Evolutionary conservation across 2,329 filamentous ascomycete species (phyloP).

Genomic region (Penicillium sp.): DNA sequence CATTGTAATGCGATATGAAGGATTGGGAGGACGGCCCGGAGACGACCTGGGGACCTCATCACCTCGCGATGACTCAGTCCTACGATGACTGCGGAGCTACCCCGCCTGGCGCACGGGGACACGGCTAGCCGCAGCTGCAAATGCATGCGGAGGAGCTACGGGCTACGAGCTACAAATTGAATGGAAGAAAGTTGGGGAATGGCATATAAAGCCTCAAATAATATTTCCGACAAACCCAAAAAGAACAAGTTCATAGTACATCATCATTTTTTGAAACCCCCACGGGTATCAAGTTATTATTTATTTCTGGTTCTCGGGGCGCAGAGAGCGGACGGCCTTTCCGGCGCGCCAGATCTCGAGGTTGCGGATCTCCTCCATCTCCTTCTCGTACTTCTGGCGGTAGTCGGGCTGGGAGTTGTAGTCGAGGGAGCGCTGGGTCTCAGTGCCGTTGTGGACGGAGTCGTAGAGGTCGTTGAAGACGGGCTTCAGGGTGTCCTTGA

Average conservation of each 20-base stretch:
- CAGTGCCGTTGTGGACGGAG: slow-evolving; percentile 83
- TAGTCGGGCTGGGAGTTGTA: slow-evolving; percentile 97
- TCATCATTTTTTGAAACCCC: slow-evolving; percentile 37
- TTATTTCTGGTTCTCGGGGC: slow-evolving; percentile 85
- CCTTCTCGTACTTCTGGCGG: slow-evolving; percentile 93
- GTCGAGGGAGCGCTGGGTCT: slow-evolving; percentile 95
- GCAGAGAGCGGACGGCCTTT: slow-evolving; percentile 87
- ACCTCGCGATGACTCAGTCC: not conserved
- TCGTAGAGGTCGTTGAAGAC: slow-evolving; percentile 98
- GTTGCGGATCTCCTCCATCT: slow-evolving; percentile 97
- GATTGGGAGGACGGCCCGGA: not conserved
- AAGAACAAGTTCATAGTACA: slow-evolving; percentile 35
- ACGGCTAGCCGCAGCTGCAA: slow-evolving; percentile 3
- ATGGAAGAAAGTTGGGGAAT: not conserved
- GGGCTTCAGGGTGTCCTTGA: slow-evolving; percentile 98
- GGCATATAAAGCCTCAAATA: slow-evolving; percentile 9
- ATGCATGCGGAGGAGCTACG: not conserved
- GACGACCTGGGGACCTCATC: not conserved
- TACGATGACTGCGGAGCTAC: not conserved
- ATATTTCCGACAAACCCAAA: slow-evolving; percentile 21
- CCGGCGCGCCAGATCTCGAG: slow-evolving; percentile 99
- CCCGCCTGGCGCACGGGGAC: slow-evolving; percentile 7
- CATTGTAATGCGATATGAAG: slow-evolving; percentile 36
- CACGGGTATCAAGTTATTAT: slow-evolving; percentile 31
- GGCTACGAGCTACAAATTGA: not conserved